phyloP scores from a whole-genome alignment of 768 basidiomycete species.

The Hemileccinum rubropunctum region DNA sequence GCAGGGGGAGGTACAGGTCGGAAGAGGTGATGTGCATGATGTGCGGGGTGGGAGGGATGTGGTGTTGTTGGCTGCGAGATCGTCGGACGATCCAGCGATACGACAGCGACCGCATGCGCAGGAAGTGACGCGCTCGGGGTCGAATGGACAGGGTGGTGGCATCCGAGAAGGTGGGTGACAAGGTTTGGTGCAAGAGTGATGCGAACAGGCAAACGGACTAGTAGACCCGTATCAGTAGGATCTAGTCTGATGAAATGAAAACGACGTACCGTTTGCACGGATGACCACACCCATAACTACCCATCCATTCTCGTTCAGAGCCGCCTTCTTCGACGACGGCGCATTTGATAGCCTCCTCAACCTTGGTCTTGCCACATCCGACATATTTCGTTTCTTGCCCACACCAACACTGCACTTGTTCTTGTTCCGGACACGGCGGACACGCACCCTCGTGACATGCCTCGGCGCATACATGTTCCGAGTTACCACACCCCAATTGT shows the following conservation, averaged over 20 bases:
- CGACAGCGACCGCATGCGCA: conserved; percentile 79
- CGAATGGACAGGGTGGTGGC: conserved; percentile 66
- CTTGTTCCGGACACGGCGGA: conserved; percentile 53
- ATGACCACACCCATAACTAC: conserved; percentile 58
- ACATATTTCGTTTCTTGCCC: conserved; percentile 61
- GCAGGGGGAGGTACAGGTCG: conserved; percentile 73
- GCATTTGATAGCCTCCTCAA: conserved; percentile 36
- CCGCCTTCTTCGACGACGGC: conserved; percentile 26
- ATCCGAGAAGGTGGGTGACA: conserved; percentile 74
- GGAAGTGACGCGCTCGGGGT: conserved; percentile 61
- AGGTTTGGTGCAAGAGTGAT: conserved; percentile 66
- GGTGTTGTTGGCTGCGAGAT: conserved; percentile 10
- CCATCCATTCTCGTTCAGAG: conserved; percentile 57
- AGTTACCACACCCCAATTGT: conserved; percentile 59
- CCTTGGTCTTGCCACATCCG: conserved; percentile 63
- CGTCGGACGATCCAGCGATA: conserved; percentile 36
- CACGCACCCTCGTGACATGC: conserved; percentile 81
- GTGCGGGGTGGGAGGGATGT: conserved; percentile 39
- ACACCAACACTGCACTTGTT: conserved; percentile 73
- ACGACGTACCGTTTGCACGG: conserved; percentile 53
- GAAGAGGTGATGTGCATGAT: conserved; percentile 72
- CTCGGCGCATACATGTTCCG: conserved; percentile 61
- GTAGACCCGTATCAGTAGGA: background rate
- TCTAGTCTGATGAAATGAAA: background rate
- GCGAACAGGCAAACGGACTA: conserved; percentile 72